Evolutionary conservation across 2,329 filamentous ascomycete genomes (phyloP).

Genomic region (Sarocladium strictum): DNA sequence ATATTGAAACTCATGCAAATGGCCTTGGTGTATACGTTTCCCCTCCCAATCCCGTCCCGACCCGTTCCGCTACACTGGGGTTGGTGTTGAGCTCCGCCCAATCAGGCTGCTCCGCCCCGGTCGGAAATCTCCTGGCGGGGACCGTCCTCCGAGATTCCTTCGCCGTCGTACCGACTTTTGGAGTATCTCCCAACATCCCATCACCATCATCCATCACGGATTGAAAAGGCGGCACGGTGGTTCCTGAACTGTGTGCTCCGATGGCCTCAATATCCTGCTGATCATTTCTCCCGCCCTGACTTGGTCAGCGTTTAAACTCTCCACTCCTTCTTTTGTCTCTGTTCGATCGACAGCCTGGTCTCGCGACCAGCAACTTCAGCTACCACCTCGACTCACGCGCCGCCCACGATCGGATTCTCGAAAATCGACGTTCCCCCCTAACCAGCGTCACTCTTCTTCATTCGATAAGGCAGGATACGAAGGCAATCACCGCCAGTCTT

Average conservation of each 20-base stretch:
- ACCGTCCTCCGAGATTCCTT: conserved; percentile 7
- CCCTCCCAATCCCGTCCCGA: conserved; percentile 2
- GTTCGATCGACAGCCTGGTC: conserved; percentile 4
- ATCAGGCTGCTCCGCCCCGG: conserved; percentile 7
- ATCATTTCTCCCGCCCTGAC: background rate
- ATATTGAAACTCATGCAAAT: too few species aligned
- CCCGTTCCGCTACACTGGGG: conserved; percentile 6
- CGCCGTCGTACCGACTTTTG: conserved; percentile 3
- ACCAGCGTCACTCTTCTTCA: background rate
- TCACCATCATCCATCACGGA: background rate
- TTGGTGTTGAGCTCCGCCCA: background rate
- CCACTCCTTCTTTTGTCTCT: conserved; percentile 1
- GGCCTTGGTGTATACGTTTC: background rate
- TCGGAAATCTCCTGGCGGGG: conserved; percentile 8
- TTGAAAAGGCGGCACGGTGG: background rate
- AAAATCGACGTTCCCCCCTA: background rate
- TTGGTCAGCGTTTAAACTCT: conserved; percentile 1
- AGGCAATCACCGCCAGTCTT: background rate
- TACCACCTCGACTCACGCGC: conserved; percentile 1
- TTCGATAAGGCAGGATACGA: background rate
- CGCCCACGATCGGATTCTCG: background rate
- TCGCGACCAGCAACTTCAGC: conserved; percentile 6
- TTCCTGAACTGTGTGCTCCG: background rate
- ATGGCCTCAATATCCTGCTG: background rate
- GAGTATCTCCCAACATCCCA: background rate